These are phyloP conservation scores for Apiotrichum laibachii DNA, from an alignment of 1,284 basidiomycete genomes.

Conservation along the genomic window DNA sequence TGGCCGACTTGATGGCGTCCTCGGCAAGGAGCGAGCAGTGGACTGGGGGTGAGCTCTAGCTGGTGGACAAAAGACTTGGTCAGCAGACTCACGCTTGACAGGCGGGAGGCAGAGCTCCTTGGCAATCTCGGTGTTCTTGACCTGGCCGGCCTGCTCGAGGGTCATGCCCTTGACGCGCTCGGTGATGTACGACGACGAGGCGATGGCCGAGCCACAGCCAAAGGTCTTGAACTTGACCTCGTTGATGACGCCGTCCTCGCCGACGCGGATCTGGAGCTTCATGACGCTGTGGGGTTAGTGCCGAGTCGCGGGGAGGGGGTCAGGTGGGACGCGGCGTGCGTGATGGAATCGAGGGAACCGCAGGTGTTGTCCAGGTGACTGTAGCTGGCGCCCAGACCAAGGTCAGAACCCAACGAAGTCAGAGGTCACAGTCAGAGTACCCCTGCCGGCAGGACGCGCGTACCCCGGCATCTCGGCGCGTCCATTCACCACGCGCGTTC, in stretches of 20 bases:
- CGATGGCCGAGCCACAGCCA: conserved; percentile 86
- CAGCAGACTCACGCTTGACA: conserved; percentile 83
- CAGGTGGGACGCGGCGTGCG: no score
- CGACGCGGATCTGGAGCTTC: conserved; percentile 98
- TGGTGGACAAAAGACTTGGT: neutral
- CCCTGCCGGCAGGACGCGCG: no score
- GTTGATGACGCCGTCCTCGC: conserved; percentile 84
- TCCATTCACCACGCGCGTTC: neutral
- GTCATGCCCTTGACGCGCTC: conserved; percentile 95
- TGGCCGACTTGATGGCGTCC: conserved; percentile 92
- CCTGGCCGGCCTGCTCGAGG: conserved; percentile 88
- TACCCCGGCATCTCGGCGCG: neutral
- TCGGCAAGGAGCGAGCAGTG: conserved; percentile 84
- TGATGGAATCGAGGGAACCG: neutral
- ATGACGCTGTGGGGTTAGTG: conserved; percentile 71
- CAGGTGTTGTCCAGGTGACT: no score
- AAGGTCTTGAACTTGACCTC: conserved; percentile 99
- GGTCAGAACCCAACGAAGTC: no score
- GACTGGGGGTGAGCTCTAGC: conserved; percentile 24
- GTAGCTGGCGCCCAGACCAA: no score
- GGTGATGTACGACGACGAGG: conserved; percentile 95
- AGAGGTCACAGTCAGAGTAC: no score
- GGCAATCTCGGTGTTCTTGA: conserved; percentile 99
- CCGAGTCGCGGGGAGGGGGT: neutral
- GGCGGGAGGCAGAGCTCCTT: conserved; percentile 94